Evolutionary conservation across 2,329 filamentous ascomycete genomes (phyloP).

Genomic region (Calycina marina): DNA sequence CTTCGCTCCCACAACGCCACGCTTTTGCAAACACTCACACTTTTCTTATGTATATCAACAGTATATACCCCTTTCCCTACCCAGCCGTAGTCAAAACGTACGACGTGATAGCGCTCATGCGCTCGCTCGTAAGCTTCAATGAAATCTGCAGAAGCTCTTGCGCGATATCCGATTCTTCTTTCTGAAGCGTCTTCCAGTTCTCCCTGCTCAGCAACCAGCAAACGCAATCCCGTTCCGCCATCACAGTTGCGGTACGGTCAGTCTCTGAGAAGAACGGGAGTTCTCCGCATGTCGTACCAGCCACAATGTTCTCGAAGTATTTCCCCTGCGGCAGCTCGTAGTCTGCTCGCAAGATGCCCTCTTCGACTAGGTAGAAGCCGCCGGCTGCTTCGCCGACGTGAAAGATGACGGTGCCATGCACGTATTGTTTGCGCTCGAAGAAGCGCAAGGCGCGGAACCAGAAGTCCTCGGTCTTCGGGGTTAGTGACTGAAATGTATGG

Average conservation of each 20-base stretch:
- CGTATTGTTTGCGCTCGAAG: constrained; percentile 55
- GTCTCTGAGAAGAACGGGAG: constrained; percentile 93
- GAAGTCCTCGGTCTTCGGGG: constrained; percentile 79
- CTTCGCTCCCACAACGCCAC: no score
- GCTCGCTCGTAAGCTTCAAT: constrained; percentile 87
- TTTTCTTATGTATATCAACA: neutral
- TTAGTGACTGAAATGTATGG: constrained; percentile 87
- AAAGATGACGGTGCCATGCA: constrained; percentile 61
- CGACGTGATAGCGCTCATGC: constrained; percentile 61
- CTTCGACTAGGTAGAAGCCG: constrained; percentile 83
- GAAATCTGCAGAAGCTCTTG: constrained; percentile 73
- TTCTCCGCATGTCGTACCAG: constrained; percentile 90
- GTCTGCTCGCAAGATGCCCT: constrained; percentile 76
- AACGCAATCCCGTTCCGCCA: constrained; percentile 67
- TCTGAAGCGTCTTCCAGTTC: constrained; percentile 60
- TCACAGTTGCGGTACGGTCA: constrained; percentile 69
- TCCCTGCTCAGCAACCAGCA: constrained; percentile 66
- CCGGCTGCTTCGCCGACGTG: constrained; percentile 59
- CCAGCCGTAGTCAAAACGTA: constrained; percentile 30
- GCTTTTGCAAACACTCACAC: no score
- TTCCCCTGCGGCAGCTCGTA: constrained; percentile 82
- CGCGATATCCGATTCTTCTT: constrained; percentile 60
- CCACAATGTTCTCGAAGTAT: constrained; percentile 82
- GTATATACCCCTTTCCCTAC: no score
- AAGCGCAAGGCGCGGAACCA: constrained; percentile 73